Evolutionary conservation across 441 rosid species (phyloP), one percentile per base, ranked within the genome.

Genomic region (Gossypium schwendimanii): DNA sequence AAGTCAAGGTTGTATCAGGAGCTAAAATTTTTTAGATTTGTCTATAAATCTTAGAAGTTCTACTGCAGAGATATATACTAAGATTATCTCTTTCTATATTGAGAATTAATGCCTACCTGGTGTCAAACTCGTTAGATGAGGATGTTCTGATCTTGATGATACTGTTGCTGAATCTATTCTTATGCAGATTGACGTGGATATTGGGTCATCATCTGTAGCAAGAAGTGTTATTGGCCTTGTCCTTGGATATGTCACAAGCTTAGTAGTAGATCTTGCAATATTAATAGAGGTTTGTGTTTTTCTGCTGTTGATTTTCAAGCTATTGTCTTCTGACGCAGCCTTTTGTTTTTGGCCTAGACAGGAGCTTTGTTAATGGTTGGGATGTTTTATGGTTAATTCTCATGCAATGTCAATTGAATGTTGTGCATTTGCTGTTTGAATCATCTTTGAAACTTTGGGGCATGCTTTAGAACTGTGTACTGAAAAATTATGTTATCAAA

Each of bases 181-280:
- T 63, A 6, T 44, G 84, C 89, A 96, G 99, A 91, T 93, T 61
- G 99, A 93, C 78, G 99, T 96, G 76, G 98, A 91, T 79, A 93
- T 96, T 67, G 99, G 98, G 76, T 96, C 99, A 77, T 96, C 99
- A 17, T 89, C 99, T 17, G 99, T 96, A 14, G 99, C 99, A 49
- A 86, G 96, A 76, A 86, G 97, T 68, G 96, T 96, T 58, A 87
- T 96, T 23, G 93, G 98, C 66, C 91, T 93, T 53, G 98, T 96
- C 71, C 97, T 96, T 63, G 98, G 99, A 81, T 91, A 91, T 24
- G 92, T 96, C 69, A 96, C 99, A 26, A 91, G 96, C 84, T 79
- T 96, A 71, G 91, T 91, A 72, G 98, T 96, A 73, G 99, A 96
- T 81, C 97, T 96, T 17, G 97, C 97, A 64, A 91, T 96, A 81